Percentiles rank a stretch among this genome's conserved stretches.
phyloP scores from a whole-genome alignment of 352 stramenopile genomes.

The Globisporangium carolinianum region DNA sequence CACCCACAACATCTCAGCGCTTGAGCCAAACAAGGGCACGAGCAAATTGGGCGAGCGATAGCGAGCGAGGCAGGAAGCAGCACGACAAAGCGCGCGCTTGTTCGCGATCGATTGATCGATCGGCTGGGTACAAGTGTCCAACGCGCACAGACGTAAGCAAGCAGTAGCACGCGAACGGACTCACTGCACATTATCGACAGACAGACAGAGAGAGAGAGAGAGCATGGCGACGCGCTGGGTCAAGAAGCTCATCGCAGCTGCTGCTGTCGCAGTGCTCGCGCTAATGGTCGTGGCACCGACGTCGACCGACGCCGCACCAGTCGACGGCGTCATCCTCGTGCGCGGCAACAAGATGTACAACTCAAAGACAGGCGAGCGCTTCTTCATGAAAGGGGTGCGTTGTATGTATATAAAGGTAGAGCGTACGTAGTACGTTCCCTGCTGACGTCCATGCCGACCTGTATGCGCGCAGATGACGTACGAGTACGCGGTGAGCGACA shows the following conservation, averaged over 20 bases:
- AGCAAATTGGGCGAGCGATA: too few relatives aligned
- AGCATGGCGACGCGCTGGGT: conserved; percentile 5
- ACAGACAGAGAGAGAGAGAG: neutral
- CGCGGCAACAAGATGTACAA: conserved; percentile 88
- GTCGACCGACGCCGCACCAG: conserved; percentile 13
- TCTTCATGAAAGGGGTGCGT: conserved; percentile 84
- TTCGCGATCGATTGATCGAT: too few relatives aligned
- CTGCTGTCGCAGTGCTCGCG: conserved; percentile 6
- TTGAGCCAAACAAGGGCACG: too few relatives aligned
- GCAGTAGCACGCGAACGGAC: neutral
- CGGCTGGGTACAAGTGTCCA: too few relatives aligned
- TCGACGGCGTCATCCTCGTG: conserved; percentile 58
- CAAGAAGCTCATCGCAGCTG: neutral
- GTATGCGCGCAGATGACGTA: conserved; percentile 58
- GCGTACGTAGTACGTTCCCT: too few relatives aligned
- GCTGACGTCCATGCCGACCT: neutral
- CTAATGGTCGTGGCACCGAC: neutral
- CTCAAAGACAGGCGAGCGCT: conserved; percentile 67
- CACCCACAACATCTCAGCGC: too few relatives aligned
- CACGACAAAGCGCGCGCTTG: too few relatives aligned
- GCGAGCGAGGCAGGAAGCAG: too few relatives aligned
- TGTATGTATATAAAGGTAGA: too few relatives aligned
- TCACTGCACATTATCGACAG: neutral
- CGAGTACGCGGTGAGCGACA: conserved; percentile 82
- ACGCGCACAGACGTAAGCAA: neutral